Evolutionary conservation across 2,329 filamentous ascomycete species (phyloP).

Genomic region (Teratosphaeria gauchensis): DNA sequence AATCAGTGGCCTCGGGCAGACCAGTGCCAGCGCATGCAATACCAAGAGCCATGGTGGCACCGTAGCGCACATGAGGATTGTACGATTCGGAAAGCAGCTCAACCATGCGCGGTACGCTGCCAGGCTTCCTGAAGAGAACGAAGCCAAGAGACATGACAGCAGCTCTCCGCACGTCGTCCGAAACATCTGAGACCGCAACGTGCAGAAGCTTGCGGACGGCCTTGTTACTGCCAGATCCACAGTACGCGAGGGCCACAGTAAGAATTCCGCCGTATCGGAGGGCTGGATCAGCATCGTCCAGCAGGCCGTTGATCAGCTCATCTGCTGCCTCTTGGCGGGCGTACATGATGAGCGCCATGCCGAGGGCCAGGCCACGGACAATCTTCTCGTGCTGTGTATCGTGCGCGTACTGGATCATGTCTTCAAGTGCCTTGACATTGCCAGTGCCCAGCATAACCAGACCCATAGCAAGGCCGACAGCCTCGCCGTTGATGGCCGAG

Average conservation of each 20-base stretch:
- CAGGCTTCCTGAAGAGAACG: constrained; percentile 95
- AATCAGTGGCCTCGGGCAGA: constrained; percentile 88
- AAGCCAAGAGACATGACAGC: constrained; percentile 98
- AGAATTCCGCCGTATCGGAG: constrained; percentile 95
- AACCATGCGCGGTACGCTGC: constrained; percentile 95
- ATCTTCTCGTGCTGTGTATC: constrained; percentile 99
- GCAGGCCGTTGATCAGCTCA: constrained; percentile 82
- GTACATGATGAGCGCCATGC: constrained; percentile 98
- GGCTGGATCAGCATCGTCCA: constrained; percentile 88
- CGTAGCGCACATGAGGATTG: constrained; percentile 96
- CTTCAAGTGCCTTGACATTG: constrained; percentile 82
- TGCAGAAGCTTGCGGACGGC: constrained; percentile 92
- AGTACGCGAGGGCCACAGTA: constrained; percentile 96
- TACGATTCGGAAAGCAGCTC: constrained; percentile 97
- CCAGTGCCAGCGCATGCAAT: constrained; percentile 97
- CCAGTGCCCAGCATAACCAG: constrained; percentile 98
- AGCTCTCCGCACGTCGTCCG: constrained; percentile 89
- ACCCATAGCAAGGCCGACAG: constrained; percentile 91
- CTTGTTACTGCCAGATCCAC: constrained; percentile 96
- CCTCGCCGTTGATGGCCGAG: constrained; percentile 93
- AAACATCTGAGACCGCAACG: constrained; percentile 94
- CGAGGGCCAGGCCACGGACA: constrained; percentile 85
- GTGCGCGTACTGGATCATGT: constrained; percentile 96
- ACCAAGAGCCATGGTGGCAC: constrained; percentile 94
- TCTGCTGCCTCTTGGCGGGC: constrained; percentile 90